phyloP scores from a whole-genome alignment of 345 rosid species.

The Corchorus capsularis region DNA sequence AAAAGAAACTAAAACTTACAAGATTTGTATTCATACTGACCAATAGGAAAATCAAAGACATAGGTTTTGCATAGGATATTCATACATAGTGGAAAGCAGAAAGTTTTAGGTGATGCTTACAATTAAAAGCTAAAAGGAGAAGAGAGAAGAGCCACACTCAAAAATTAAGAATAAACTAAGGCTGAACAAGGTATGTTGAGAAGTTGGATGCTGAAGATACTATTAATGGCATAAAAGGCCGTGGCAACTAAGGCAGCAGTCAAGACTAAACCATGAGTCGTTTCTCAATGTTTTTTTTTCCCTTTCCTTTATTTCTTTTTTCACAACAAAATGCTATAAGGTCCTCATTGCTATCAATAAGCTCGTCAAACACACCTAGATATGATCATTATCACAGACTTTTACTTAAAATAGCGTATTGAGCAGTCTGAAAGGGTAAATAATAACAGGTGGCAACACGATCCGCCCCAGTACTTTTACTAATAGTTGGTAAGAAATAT shows the following conservation, averaged over 20 bases:
- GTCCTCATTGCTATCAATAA: not conserved
- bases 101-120: not conserved
- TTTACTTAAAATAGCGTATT: not conserved
- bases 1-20: not conserved
- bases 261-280: not conserved
- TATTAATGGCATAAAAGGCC: not conserved
- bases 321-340: not conserved
- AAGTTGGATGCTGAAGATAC: not conserved
- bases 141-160: not conserved
- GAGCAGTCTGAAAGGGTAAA: not conserved
- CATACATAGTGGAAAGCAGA: too few species aligned
- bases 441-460: not conserved
- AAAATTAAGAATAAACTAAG: not conserved
- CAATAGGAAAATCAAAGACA: not conserved
- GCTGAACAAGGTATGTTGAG: not conserved
- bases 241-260: not conserved
- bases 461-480: not conserved
- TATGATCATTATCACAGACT: not conserved
- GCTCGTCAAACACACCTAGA: not conserved
- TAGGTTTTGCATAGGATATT: not conserved
- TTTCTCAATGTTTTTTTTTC: too few species aligned
- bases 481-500: not conserved
- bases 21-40: not conserved
- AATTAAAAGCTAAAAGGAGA: not conserved
- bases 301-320: not conserved